These are phyloP conservation scores for Fraxinus xanthoxyloides DNA, from an alignment of 305 asterid species.

Conservation along the genomic window DNA sequence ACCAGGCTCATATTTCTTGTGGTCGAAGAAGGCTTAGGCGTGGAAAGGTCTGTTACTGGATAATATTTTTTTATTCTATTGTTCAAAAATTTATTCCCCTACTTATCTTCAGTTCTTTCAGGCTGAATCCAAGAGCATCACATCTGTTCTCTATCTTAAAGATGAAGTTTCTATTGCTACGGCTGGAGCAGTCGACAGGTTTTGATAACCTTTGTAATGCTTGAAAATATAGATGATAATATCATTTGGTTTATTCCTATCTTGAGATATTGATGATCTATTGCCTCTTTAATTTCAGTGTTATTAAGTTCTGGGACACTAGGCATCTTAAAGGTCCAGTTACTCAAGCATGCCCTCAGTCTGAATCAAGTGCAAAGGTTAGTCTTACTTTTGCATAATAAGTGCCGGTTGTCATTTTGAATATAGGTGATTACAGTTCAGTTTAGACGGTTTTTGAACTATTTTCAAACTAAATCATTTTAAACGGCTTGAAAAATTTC, in stretches of 20 bases:
- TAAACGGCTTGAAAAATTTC: not conserved
- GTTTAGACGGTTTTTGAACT: not conserved
- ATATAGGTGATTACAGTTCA: not conserved
- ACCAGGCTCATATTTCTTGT: conserved; percentile 65
- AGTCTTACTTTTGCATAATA: conserved; percentile 12
- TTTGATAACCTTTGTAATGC: not conserved
- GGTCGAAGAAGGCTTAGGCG: conserved; percentile 55
- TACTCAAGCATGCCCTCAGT: conserved; percentile 62
- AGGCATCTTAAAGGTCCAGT: conserved; percentile 75
- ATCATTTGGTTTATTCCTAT: conserved; percentile 12
- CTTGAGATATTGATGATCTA: conserved; percentile 17
- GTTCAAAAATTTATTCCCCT: conserved; percentile 4
- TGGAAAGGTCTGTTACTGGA: conserved; percentile 51
- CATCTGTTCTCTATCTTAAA: conserved; percentile 86
- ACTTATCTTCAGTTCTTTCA: conserved; percentile 21
- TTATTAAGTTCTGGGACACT: conserved; percentile 89
- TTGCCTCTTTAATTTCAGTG: conserved; percentile 35
- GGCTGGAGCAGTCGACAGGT: conserved; percentile 99
- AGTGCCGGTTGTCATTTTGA: not conserved
- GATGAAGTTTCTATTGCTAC: conserved; percentile 84
- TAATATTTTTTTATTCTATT: not conserved
- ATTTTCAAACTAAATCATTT: not conserved
- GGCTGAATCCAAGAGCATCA: conserved; percentile 80
- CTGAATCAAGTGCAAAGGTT: conserved; percentile 50
- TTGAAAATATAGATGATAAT: conserved; percentile 1